phyloP scores from a whole-genome alignment of 1,284 basidiomycete genomes.

The Retiboletus flavoniger region DNA sequence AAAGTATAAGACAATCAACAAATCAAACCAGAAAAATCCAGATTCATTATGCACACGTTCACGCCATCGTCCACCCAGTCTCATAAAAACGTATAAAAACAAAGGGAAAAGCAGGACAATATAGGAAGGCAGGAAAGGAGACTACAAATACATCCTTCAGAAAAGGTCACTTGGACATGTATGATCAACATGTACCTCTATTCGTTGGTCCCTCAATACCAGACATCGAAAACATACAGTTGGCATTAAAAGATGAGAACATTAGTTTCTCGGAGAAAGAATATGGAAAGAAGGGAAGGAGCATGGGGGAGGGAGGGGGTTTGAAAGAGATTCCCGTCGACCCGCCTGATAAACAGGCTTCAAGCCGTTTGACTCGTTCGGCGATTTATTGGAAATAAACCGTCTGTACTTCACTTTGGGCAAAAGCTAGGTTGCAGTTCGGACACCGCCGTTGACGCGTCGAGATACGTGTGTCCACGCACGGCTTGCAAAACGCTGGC shows the following conservation, averaged over 20 bases:
- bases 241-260: conserved; percentile 11
- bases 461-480: conserved; percentile 85
- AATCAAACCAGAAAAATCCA: too few species aligned
- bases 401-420: conserved; percentile 82
- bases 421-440: conserved; percentile 83
- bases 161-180: not conserved
- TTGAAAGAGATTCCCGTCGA: not conserved
- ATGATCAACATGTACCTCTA: not conserved
- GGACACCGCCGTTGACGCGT: conserved; percentile 97
- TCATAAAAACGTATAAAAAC: conserved; percentile 23
- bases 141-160: conserved; percentile 6
- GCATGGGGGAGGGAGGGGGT: not conserved
- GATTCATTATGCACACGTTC: too few species aligned
- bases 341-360: not conserved
- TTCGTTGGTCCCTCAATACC: not conserved
- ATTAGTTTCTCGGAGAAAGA: conserved; percentile 10
- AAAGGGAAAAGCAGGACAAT: not conserved
- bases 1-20: too few species aligned
- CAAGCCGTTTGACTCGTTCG: not conserved
- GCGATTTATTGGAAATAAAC: conserved; percentile 76
- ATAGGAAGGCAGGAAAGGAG: not conserved
- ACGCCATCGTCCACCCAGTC: not conserved
- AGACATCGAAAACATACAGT: not conserved
- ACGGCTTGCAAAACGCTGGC: conserved; percentile 84
- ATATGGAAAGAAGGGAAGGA: not conserved